Base-by-base conservation (phyloP, 805 yeast genomes). In the Yarrowia phangngaensis region DNA sequence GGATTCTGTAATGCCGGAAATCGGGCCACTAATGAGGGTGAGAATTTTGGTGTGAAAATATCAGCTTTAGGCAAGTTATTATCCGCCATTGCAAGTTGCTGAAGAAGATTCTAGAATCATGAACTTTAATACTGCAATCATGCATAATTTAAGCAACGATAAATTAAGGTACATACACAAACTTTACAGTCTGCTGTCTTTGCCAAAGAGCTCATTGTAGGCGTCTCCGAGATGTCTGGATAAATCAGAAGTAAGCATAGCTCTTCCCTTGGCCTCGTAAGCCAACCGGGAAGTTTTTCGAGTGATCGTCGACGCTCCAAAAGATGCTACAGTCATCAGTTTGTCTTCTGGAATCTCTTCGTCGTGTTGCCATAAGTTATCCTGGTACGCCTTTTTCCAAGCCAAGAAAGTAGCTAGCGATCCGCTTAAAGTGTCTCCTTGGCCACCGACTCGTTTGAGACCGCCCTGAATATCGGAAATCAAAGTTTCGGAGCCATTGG, bases 341-440 rank as follows among this genome's bases (percentile, higher is more conserved):
- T 65, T 62, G 2, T 60, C 57, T 3, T 48, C 50, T 5, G 65
- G 51, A 15, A 74, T 59, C 5, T 61, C 58, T 16, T 67, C 59
- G 1, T 66, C 60, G 15, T 67, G 73, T 1, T 72, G 72, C 89
- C 95, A 85, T 2, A 81, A 58, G 2, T 69, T 63, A 23, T 71
- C 59, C 52, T 76, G 73, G 60, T 84, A 82, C 9, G 82, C 81
- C 17, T 73, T 60, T 5, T 84, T 78, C 95, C 95, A 90, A 4
- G 86, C 84, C 24, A 84, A 59, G 58, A 90, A 70, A 0, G 95
- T 82, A 1, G 89, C 88, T n/a, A 88, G 66, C 17, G 85, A 70
- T 0, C 98, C 98, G 0, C 90, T 77, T 29, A 92, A 64, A 0
- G 96, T 84, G 58, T 92, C 98, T 19, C 98, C 98, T 66, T 92